phyloP scores from a whole-genome alignment of 352 stramenopile genomes.

The Aphanomyces astaci region DNA sequence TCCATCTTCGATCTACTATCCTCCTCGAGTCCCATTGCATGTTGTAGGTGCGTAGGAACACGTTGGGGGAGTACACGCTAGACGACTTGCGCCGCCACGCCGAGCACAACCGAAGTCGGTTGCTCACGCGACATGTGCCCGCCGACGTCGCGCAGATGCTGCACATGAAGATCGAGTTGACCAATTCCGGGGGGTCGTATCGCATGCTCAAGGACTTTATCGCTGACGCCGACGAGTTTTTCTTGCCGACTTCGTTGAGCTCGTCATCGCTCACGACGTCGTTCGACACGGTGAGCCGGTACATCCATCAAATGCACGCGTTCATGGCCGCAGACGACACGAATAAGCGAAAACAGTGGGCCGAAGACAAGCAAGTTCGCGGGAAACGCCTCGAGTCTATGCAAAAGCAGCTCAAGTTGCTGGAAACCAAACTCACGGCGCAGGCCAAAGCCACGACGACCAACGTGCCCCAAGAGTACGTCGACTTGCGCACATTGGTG shows the following conservation, averaged over 20 bases:
- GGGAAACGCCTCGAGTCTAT: constrained; percentile 64
- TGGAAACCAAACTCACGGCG: constrained; percentile 51
- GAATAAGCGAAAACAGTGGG: constrained; percentile 43
- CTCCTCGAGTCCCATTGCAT: neutral
- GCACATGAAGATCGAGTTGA: constrained; percentile 25
- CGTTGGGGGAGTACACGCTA: constrained; percentile 50
- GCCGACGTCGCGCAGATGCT: constrained; percentile 47
- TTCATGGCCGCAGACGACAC: constrained; percentile 31
- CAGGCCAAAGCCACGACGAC: constrained; percentile 39
- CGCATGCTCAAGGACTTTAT: constrained; percentile 10
- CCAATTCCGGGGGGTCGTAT: constrained; percentile 7
- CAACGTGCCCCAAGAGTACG: constrained; percentile 48
- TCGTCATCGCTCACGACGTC: neutral
- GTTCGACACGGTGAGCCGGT: constrained; percentile 42
- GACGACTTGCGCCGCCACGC: constrained; percentile 50
- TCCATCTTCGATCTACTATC: neutral
- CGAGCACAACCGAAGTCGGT: constrained; percentile 33
- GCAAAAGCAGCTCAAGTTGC: constrained; percentile 43
- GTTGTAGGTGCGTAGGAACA: constrained; percentile 30
- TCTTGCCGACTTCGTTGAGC: neutral
- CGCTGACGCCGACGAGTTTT: neutral
- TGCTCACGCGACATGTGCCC: constrained; percentile 30
- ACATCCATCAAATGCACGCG: constrained; percentile 29
- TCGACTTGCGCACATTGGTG: constrained; percentile 54
- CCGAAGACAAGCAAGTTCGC: constrained; percentile 44